These are phyloP conservation scores for Porogramme epimiltina DNA, from an alignment of 1,284 basidiomycete genomes.

Conservation along the genomic window DNA sequence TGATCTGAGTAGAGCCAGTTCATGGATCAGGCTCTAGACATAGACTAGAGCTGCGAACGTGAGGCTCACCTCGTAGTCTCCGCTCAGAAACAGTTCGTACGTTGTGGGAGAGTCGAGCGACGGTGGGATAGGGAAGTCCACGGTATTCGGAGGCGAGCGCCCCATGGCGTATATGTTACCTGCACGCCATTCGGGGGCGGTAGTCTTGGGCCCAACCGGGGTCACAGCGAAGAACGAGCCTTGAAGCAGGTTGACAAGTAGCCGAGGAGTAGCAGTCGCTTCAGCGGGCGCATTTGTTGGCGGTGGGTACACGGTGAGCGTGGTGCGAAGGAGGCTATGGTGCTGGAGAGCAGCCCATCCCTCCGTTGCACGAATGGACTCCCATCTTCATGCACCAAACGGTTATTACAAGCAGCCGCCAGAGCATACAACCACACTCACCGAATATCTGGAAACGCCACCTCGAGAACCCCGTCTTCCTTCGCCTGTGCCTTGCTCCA, in stretches of 20 bases:
- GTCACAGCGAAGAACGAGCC: constrained; percentile 71
- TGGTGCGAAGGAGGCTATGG: constrained; percentile 64
- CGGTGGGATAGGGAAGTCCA: constrained; percentile 51
- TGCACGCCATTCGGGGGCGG: constrained; percentile 61
- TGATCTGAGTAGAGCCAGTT: constrained; percentile 48
- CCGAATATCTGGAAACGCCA: constrained; percentile 61
- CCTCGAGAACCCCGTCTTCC: constrained; percentile 47
- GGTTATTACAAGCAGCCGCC: neutral
- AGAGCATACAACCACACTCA: neutral
- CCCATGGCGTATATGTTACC: constrained; percentile 75
- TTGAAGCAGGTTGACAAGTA: constrained; percentile 51
- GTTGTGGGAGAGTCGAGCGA: constrained; percentile 41
- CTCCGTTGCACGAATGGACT: constrained; percentile 63
- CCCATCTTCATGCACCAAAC: constrained; percentile 50
- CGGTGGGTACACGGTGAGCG: constrained; percentile 57
- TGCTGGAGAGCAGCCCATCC: constrained; percentile 86
- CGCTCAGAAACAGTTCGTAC: constrained; percentile 60
- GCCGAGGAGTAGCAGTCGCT: constrained; percentile 29
- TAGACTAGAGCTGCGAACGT: neutral
- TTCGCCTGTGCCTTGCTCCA: constrained; percentile 50
- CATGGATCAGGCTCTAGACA: neutral
- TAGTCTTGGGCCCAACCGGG: constrained; percentile 15
- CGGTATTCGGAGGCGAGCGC: constrained; percentile 46
- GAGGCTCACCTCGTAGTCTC: constrained; percentile 68
- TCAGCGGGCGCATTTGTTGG: constrained; percentile 1